A percentile compares a stretch with the other conserved stretches of the same genome.
These are phyloP conservation scores for Neurospora africana DNA, from an alignment of 495 filamentous ascomycete genomes.

Conservation along the genomic window DNA sequence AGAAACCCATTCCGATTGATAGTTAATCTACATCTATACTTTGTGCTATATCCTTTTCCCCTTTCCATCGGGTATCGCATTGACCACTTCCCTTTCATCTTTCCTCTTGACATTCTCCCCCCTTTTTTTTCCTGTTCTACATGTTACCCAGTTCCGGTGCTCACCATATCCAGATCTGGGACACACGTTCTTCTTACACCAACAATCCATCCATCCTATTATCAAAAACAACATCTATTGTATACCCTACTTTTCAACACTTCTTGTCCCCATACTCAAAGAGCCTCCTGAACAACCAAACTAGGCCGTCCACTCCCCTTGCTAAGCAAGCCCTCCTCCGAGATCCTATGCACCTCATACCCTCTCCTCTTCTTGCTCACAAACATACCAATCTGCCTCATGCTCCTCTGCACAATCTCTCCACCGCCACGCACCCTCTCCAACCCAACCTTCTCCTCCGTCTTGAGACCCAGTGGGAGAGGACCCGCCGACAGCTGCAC, in stretches of 20 bases:
- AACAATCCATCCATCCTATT: not conserved
- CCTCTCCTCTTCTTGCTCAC: conserved; percentile 60
- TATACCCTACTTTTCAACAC: not conserved
- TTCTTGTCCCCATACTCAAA: not conserved
- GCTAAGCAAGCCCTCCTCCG: conserved; percentile 18
- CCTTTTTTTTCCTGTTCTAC: not conserved
- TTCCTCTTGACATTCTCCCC: not conserved
- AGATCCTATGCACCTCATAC: conserved; percentile 72
- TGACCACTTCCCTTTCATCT: not conserved
- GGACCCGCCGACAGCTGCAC: conserved; percentile 12
- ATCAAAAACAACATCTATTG: not conserved
- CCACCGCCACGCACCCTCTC: conserved; percentile 51
- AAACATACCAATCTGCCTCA: conserved; percentile 60
- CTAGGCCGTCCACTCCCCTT: conserved; percentile 3
- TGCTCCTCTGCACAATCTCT: conserved; percentile 51
- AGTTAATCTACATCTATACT: not conserved
- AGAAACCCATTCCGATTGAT: not conserved
- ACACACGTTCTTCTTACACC: not conserved
- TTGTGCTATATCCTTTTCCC: not conserved
- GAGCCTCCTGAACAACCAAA: conserved; percentile 12
- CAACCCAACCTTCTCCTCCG: conserved; percentile 35
- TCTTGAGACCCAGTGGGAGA: conserved; percentile 64
- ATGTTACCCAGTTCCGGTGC: not conserved
- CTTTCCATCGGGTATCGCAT: not conserved
- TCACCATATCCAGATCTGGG: not conserved